These are phyloP conservation scores for Sechiopsis laciniata DNA, from an alignment of 306 rosid species.

Conservation along the genomic window DNA sequence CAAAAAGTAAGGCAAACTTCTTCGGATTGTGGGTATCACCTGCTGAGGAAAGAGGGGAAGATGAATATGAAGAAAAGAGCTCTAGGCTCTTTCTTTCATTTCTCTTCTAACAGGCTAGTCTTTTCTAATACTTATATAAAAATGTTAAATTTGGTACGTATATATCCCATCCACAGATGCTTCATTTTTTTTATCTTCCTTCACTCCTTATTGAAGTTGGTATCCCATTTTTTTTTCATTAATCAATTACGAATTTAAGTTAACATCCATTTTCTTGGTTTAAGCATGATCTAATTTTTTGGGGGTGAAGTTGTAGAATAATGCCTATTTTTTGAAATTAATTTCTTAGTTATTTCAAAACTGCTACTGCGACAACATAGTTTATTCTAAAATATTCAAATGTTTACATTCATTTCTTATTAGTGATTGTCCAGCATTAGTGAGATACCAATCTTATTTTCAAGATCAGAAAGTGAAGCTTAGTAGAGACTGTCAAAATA, in stretches of 20 bases:
- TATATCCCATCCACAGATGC: background rate
- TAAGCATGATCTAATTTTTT: background rate
- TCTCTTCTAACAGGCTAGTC: background rate
- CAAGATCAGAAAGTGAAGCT: background rate
- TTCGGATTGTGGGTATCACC: too few species aligned
- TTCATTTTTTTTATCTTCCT: background rate
- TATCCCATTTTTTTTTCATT: background rate
- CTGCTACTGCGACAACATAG: background rate
- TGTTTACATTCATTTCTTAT: background rate
- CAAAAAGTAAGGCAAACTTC: too few species aligned
- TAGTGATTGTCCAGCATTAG: background rate
- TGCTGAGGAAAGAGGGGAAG: too few species aligned
- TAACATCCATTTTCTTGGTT: background rate
- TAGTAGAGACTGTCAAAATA: background rate
- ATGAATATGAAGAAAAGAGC: background rate
- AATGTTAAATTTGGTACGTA: background rate
- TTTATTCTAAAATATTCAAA: background rate
- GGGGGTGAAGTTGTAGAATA: constrained; percentile 7
- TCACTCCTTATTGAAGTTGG: constrained; percentile 3
- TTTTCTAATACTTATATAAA: background rate
- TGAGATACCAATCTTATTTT: background rate
- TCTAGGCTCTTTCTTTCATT: background rate
- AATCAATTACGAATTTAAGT: background rate
- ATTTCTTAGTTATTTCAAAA: background rate
- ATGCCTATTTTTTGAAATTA: background rate